Evolutionary conservation across 768 basidiomycete genomes (phyloP), one percentile per base, ranked within the genome.

Genomic region (Mycena capillaripes): DNA sequence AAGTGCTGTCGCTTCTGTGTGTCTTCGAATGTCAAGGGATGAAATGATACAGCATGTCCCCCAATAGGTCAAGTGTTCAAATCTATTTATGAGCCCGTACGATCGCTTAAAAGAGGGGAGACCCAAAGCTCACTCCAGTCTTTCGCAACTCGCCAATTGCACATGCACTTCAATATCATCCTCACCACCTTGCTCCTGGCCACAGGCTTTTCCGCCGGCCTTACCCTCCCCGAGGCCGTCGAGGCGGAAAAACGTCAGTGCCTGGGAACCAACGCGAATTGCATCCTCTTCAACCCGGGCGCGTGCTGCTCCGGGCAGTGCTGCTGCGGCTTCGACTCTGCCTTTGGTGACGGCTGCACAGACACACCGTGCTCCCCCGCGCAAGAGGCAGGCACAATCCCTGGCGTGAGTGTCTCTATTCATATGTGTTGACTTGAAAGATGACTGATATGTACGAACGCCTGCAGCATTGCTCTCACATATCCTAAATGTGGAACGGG

Each of bases 141-240:
- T n/a, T n/a, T n/a, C n/a, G n/a, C n/a, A n/a, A n/a, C n/a, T n/a
- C n/a, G n/a, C n/a, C n/a, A n/a, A n/a, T n/a, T n/a, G n/a, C n/a
- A n/a, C n/a, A 67, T 67, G 66, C 66, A 34, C 27, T 58, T 67
- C 32, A 58, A 32, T 3, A 48, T 17, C 44, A 46, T 67, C 32
- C 56, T 67, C 66, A 7, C 34, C 23, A 40, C 42, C 30, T 8
- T 67, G 4, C 4, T 59, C 23, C 30, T 67, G 55, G 32, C 27
- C 56, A 11, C 57, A 1, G 57, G 56, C 0, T 17, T 67, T 16
- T 53, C 53, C 14, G 40, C 36, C 1, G 53, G 56, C 25, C 11
- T 67, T n/a, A 67, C 66, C 34, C 66, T 67, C 32, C 57, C 66
- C 12, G 66, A 67, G 34, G 64, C 64, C 40, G 44, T 38, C 44